These are phyloP conservation scores for Nicotiana otophora DNA, from an alignment of 257 asterid species.

Conservation along the genomic window DNA sequence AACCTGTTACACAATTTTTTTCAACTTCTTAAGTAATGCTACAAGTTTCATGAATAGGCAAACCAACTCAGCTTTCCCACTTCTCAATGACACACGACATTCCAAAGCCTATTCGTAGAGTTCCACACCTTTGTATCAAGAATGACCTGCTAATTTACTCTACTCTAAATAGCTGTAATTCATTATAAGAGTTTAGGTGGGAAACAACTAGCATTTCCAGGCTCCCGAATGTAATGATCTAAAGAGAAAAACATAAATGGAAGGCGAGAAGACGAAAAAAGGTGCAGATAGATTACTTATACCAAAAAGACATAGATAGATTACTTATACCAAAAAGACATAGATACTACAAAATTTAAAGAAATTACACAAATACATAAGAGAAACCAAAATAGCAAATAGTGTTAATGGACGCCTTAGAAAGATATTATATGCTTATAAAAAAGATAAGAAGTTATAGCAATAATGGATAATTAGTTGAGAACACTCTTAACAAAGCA, in stretches of 20 bases:
- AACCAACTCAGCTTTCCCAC: background rate
- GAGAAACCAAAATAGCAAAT: background rate
- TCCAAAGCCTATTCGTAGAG: background rate
- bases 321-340: background rate
- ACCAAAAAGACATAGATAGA: background rate
- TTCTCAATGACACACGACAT: background rate
- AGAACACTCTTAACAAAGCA: background rate
- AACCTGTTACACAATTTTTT: background rate
- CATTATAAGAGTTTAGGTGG: background rate
- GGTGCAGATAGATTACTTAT: background rate
- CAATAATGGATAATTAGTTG: background rate
- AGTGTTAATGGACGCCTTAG: background rate
- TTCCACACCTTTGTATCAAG: background rate
- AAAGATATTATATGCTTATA: background rate
- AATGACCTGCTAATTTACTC: background rate
- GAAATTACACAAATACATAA: background rate
- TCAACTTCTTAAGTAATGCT: background rate
- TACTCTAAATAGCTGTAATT: background rate
- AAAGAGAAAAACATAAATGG: too few species aligned
- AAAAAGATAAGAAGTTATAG: background rate
- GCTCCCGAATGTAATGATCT: background rate
- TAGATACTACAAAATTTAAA: background rate
- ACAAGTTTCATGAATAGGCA: background rate
- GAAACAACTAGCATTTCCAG: background rate
- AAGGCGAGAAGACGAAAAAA: background rate